Evolutionary conservation across 1,139 yeast genomes (phyloP).

Genomic region (Diutina catenulata): DNA sequence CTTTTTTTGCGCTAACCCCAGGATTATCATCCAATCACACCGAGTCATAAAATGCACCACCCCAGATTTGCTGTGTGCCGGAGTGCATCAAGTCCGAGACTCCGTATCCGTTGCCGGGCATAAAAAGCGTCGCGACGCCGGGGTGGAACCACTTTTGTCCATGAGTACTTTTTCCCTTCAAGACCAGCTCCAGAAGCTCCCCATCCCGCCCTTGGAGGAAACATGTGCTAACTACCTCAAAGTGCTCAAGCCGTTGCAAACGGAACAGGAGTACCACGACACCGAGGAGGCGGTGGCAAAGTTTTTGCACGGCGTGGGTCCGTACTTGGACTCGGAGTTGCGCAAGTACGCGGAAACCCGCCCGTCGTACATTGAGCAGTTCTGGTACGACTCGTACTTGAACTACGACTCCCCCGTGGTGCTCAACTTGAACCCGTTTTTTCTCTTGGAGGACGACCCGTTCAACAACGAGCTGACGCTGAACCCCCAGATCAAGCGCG

Average conservation of each 20-base stretch:
- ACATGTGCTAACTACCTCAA: conserved; percentile 56
- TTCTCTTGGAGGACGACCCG: conserved; percentile 82
- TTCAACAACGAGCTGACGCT: conserved; percentile 53
- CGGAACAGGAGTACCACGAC: conserved; percentile 51
- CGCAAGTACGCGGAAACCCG: conserved; percentile 50
- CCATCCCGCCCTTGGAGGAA: conserved; percentile 62
- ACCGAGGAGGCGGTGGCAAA: conserved; percentile 50
- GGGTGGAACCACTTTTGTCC: too few species aligned
- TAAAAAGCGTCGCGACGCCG: too few species aligned
- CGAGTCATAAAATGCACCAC: too few species aligned
- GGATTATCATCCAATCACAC: too few species aligned
- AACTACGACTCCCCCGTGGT: conserved; percentile 86
- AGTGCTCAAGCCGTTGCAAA: conserved; percentile 65
- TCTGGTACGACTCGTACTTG: conserved; percentile 85
- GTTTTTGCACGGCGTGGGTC: conserved; percentile 48
- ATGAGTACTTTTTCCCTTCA: conserved; percentile 43
- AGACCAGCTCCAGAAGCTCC: conserved; percentile 47
- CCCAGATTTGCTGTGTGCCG: too few species aligned
- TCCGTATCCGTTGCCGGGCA: too few species aligned
- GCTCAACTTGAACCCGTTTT: conserved; percentile 76
- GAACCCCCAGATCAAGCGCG: conserved; percentile 62
- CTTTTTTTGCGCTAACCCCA: too few species aligned
- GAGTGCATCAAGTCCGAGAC: too few species aligned
- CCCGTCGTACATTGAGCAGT: conserved; percentile 79
- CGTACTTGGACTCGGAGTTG: conserved; percentile 51